Evolutionary conservation across 2,329 filamentous ascomycete species (phyloP).

Genomic region (Pseudovirgaria hyperparasitica): DNA sequence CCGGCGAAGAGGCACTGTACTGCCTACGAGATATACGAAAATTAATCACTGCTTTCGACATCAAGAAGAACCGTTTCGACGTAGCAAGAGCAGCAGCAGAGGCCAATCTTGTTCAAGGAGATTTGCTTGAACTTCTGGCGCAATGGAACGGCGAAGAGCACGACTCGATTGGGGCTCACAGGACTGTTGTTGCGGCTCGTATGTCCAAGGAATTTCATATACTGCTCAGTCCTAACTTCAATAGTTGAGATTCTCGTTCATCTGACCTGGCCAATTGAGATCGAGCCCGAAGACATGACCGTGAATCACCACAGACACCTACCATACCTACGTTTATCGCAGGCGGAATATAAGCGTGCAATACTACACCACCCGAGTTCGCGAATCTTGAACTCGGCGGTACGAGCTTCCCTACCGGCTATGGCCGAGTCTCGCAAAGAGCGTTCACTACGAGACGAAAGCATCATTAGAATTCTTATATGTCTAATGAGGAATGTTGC

Average conservation of each 20-base stretch:
- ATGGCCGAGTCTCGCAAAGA: conserved; percentile 71
- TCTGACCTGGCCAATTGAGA: conserved; percentile 85
- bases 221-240: conserved; percentile 9
- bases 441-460: conserved; percentile 67
- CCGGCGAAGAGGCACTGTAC: conserved; percentile 86
- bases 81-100: conserved; percentile 87
- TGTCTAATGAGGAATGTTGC: conserved; percentile 84
- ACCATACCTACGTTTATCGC: conserved; percentile 76
- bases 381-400: conserved; percentile 65
- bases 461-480: conserved; percentile 79
- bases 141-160: conserved; percentile 66
- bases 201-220: conserved; percentile 10
- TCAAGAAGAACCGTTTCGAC: conserved; percentile 86
- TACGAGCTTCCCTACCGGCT: conserved; percentile 70
- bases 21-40: conserved; percentile 86
- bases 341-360: conserved; percentile 78
- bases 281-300: conserved; percentile 68
- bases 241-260: conserved; percentile 77
- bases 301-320: conserved; percentile 87
- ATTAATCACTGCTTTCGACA: conserved; percentile 92
- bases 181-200: conserved; percentile 69
- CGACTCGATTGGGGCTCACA: conserved; percentile 59
- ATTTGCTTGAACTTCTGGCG: conserved; percentile 79
- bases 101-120: conserved; percentile 80
- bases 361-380: conserved; percentile 73